These are phyloP conservation scores for Haplosporangium sp. DNA, from an alignment of 371 early-diverging fungal genomes.

Conservation along the genomic window DNA sequence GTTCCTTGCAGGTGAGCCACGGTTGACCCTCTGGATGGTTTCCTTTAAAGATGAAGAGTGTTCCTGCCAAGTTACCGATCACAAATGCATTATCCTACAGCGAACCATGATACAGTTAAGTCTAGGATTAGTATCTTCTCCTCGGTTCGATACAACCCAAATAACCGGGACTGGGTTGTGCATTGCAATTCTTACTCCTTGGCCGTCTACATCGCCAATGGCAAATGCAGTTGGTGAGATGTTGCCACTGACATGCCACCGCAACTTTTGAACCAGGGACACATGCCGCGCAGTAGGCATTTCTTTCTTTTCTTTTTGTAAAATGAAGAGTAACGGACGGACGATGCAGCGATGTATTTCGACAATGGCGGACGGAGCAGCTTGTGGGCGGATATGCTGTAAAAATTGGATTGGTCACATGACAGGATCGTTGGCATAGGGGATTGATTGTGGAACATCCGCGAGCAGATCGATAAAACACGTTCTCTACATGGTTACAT, in stretches of 20 bases:
- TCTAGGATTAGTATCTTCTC: too few relatives aligned
- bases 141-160: too few relatives aligned
- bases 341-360: neutral
- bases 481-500: too few relatives aligned
- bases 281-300: slow-evolving; percentile 56
- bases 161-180: too few relatives aligned
- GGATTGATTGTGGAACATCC: too few relatives aligned
- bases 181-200: slow-evolving; percentile 63
- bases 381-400: neutral
- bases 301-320: neutral
- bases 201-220: slow-evolving; percentile 86
- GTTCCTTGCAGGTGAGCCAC: slow-evolving; percentile 65
- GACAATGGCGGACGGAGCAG: neutral
- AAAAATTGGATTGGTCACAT: too few relatives aligned
- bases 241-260: slow-evolving; percentile 86
- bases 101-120: neutral
- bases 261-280: slow-evolving; percentile 77
- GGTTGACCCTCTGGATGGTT: slow-evolving; percentile 64
- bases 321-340: neutral
- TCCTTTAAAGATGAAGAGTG: slow-evolving; percentile 84
- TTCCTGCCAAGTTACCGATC: slow-evolving; percentile 82
- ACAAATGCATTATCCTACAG: slow-evolving; percentile 84
- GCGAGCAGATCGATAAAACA: too few relatives aligned
- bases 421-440: too few relatives aligned
- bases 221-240: slow-evolving; percentile 84